Evolutionary conservation across 768 basidiomycete genomes (phyloP).

Genomic region (Plicaturopsis crispa): DNA sequence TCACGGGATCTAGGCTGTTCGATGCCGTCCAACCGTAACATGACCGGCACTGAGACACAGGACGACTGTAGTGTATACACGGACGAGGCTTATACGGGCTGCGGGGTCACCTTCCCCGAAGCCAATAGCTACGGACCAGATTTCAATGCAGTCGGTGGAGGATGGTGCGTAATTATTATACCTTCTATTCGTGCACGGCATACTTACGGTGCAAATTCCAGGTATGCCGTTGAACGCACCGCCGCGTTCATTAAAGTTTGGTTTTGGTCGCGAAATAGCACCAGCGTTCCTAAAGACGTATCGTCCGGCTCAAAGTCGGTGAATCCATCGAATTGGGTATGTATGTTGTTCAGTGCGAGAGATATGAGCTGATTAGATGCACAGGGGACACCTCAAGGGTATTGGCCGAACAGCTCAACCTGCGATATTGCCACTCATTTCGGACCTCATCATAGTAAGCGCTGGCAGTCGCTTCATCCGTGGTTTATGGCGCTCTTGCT

Average conservation of each 20-base stretch:
- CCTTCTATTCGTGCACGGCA: not conserved
- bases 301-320: no score
- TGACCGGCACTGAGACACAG: conserved; percentile 20
- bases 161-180: conserved; percentile 28
- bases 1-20: conserved; percentile 8
- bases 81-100: no score
- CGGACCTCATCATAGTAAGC: conserved; percentile 10
- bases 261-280: no score
- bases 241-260: no score
- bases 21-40: conserved; percentile 10
- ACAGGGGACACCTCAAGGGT: conserved; percentile 20
- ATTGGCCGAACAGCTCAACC: conserved; percentile 22
- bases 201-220: not conserved
- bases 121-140: conserved; percentile 6
- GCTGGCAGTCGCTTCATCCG: no score
- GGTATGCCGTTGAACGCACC: no score
- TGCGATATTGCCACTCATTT: conserved; percentile 24
- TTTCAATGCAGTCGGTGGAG: conserved; percentile 27
- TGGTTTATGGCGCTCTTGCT: no score
- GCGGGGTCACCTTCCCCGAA: conserved; percentile 16
- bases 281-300: no score
- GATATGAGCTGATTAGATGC: no score
- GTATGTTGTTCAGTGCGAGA: not conserved
- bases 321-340: no score
- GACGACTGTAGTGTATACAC: conserved; percentile 43